Evolutionary conservation across 2,329 filamentous ascomycete species (phyloP).

Genomic region (Trichoderma cornu-damae): DNA sequence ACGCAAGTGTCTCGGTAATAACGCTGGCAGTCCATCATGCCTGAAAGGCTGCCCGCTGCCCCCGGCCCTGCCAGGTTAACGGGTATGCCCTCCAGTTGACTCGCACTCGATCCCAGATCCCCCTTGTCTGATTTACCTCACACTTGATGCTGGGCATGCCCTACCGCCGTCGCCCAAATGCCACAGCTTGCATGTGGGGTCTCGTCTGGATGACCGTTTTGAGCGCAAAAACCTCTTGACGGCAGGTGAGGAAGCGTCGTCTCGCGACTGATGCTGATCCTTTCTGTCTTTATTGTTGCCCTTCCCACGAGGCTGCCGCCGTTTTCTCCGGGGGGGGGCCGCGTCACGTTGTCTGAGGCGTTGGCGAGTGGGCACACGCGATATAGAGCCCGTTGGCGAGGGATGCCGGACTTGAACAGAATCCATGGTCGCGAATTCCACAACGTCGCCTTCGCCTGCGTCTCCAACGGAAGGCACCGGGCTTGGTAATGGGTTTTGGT

Average conservation of each 20-base stretch:
- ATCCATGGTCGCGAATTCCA: not conserved
- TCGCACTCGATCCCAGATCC: not conserved
- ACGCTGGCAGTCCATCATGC: not conserved
- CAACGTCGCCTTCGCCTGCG: not conserved
- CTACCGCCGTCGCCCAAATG: not conserved
- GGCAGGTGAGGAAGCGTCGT: not conserved
- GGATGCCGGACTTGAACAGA: not conserved
- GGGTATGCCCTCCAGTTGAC: not conserved
- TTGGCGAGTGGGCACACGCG: not conserved
- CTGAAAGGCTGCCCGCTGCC: constrained; percentile 1
- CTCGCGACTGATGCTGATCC: not conserved
- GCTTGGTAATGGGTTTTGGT: not conserved
- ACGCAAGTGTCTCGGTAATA: not conserved
- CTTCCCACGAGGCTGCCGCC: not conserved
- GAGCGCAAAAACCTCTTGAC: not conserved
- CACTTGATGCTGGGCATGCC: not conserved
- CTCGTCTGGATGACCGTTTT: not conserved
- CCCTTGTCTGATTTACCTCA: not conserved
- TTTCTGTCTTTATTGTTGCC: not conserved
- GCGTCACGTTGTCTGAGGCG: not conserved
- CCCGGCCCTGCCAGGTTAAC: constrained; percentile 1
- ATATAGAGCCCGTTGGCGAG: not conserved
- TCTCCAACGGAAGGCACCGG: not conserved
- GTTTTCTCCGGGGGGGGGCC: not conserved
- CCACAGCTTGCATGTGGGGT: not conserved